Evolutionary conservation across 192 early-diverging fungal genomes (phyloP), one percentile per base, ranked within the genome.

Genomic region (Coemansia sp.): DNA sequence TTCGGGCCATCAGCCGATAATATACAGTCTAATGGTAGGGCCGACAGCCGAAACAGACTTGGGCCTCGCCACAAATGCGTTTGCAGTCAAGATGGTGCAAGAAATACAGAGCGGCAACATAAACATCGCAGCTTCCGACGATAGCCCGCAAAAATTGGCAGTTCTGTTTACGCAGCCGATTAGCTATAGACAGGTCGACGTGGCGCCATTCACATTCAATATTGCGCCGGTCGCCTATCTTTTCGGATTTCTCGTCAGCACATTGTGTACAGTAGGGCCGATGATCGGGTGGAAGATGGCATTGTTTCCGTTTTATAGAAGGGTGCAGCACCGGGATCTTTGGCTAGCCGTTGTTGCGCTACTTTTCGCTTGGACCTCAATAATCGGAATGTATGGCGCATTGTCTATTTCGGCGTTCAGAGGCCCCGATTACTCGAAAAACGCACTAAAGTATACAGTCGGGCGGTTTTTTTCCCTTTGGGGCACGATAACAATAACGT

Each of bases 391-490:
- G 63, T 30, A 70, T n/a, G 38, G 24, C 21, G 61, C 76, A 0
- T 56, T 78, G 63, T 71, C 76, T 4, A 20, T 70, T 1, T 26
- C 60, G 6, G 71, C 71, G 4, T 78, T 73, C 60, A 53, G 46
- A 15, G 76, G 76, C 15, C 70, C 67, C 0, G 20, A 35, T 0
- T 73, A 73, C 51, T 46, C 38, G 0, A 10, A 14, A 2, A 9
- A 59, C 8, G 70, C 76, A 5, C 48, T 66, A 39, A 49, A 39
- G 6, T 73, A 60, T n/a, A 70, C 76, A 3, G 71, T 62, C 4
- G 76, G 64, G 14, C 36, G 66, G 38, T 78, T 78, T 14, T 78
- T 78, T 55, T 55, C 65, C 15, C 36, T 78, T 16, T 78, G 76
- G 76, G 62, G 56, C 20, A 73, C 64, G 0, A 51, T 30, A 8